Conservation (phyloP, 768 basidiomycete genomes). For the Chalciporus piperatus region DNA sequence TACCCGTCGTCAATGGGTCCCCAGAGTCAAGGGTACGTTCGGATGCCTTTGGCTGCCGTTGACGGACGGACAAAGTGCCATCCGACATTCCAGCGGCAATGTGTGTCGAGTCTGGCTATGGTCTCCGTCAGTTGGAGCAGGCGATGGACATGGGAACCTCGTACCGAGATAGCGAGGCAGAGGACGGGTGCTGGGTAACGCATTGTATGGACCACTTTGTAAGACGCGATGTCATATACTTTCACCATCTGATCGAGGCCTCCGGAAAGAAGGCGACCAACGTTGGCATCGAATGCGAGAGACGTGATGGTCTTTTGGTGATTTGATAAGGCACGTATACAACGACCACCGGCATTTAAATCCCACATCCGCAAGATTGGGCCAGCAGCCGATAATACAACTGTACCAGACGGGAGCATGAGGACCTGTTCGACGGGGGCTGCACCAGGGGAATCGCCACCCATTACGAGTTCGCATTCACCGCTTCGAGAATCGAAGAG, state of each 20-base stretch:
- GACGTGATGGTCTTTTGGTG: constrained; percentile 98
- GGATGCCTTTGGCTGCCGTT: constrained; percentile 75
- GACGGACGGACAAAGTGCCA: constrained; percentile 94
- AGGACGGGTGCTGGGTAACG: constrained; percentile 93
- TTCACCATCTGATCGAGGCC: constrained; percentile 98
- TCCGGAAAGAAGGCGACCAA: constrained; percentile 81
- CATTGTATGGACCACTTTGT: constrained; percentile 98
- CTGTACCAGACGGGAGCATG: constrained; percentile 86
- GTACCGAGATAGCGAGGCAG: constrained; percentile 85
- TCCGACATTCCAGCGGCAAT: constrained; percentile 98
- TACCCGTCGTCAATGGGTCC: constrained; percentile 45
- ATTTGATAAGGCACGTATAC: constrained; percentile 88
- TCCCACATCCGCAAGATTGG: constrained; percentile 96
- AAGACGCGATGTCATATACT: constrained; percentile 92
- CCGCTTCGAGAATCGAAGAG: constrained; percentile 87
- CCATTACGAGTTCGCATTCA: constrained; percentile 82
- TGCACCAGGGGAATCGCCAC: constrained; percentile 30
- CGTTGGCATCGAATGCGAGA: constrained; percentile 73
- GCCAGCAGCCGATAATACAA: constrained; percentile 83
- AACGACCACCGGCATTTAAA: constrained; percentile 85
- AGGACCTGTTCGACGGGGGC: constrained; percentile 88
- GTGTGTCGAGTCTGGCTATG: constrained; percentile 92
- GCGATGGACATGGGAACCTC: constrained; percentile 1
- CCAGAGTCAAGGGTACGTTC: constrained; percentile 44
- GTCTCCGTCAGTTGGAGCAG: constrained; percentile 6